These are phyloP conservation scores for Alternaria incomplexa DNA, from an alignment of 2,329 filamentous ascomycete species.

Conservation along the genomic window DNA sequence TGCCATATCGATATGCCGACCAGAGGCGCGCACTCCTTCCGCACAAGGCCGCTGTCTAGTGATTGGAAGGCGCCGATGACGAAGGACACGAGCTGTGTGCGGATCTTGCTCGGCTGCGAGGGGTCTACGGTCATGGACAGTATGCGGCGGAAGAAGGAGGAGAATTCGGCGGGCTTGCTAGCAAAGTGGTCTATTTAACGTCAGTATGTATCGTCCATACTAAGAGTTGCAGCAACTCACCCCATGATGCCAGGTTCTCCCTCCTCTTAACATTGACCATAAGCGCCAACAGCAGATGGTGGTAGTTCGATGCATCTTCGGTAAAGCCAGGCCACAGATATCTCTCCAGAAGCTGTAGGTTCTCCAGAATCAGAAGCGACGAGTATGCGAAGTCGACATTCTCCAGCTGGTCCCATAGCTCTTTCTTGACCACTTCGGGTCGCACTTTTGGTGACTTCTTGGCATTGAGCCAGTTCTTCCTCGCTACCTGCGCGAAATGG, in stretches of 20 bases:
- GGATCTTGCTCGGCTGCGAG: slow-evolving; percentile 54
- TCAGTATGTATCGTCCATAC: slow-evolving; percentile 40
- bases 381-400: slow-evolving; percentile 78
- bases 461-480: slow-evolving; percentile 81
- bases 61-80: slow-evolving; percentile 93
- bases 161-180: slow-evolving; percentile 80
- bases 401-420: slow-evolving; percentile 89
- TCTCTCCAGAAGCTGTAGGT: slow-evolving; percentile 85
- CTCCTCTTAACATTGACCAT: slow-evolving; percentile 87
- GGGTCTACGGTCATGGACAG: slow-evolving; percentile 78
- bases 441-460: slow-evolving; percentile 72
- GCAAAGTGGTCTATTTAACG: slow-evolving; percentile 70
- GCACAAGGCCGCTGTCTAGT: slow-evolving; percentile 83
- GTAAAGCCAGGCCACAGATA: slow-evolving; percentile 95
- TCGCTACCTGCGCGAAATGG: slow-evolving; percentile 72
- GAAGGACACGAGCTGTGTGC: slow-evolving; percentile 86
- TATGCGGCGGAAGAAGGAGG: slow-evolving; percentile 84
- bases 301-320: slow-evolving; percentile 87
- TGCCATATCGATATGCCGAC: slow-evolving; percentile 97
- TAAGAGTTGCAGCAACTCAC: slow-evolving; percentile 55
- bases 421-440: slow-evolving; percentile 78
- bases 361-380: slow-evolving; percentile 83
- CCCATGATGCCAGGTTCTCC: slow-evolving; percentile 87
- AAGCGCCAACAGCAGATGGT: slow-evolving; percentile 84
- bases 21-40: slow-evolving; percentile 94